Evolutionary conservation across 2,329 filamentous ascomycete genomes (phyloP).

Genomic region (Penicillium capsulatum): DNA sequence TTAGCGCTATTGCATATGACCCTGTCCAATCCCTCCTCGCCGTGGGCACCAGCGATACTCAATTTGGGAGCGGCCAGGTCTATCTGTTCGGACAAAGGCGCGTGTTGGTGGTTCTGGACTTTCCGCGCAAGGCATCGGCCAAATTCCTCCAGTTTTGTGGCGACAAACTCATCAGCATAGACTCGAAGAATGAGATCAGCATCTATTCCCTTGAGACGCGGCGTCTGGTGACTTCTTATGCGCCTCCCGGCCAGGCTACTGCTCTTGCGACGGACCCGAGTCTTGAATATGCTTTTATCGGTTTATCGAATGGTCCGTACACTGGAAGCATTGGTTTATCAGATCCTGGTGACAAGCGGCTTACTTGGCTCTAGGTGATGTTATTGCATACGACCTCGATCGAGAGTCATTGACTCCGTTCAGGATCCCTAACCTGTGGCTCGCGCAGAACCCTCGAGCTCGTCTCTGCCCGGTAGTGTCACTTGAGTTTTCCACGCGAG

Average conservation of each 20-base stretch:
- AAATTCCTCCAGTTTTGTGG: constrained; percentile 76
- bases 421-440: constrained; percentile 83
- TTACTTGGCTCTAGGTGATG: constrained; percentile 54
- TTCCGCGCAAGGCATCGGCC: constrained; percentile 69
- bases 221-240: constrained; percentile 62
- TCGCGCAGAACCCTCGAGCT: constrained; percentile 63
- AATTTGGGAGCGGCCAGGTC: constrained; percentile 80
- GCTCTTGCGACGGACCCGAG: constrained; percentile 78
- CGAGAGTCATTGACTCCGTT: constrained; percentile 71
- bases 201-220: constrained; percentile 76
- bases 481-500: constrained; percentile 80
- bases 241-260: constrained; percentile 71
- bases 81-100: constrained; percentile 82
- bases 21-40: constrained; percentile 90
- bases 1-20: constrained; percentile 81
- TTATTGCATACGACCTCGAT: constrained; percentile 91
- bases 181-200: constrained; percentile 77
- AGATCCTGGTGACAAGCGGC: no score
- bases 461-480: constrained; percentile 65
- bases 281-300: constrained; percentile 89
- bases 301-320: constrained; percentile 63
- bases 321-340: no score
- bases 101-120: constrained; percentile 69
- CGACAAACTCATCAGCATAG: constrained; percentile 78
- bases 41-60: constrained; percentile 81